These are phyloP conservation scores for Gastrolobium bilobum DNA, from an alignment of 306 rosid genomes.

Conservation along the genomic window DNA sequence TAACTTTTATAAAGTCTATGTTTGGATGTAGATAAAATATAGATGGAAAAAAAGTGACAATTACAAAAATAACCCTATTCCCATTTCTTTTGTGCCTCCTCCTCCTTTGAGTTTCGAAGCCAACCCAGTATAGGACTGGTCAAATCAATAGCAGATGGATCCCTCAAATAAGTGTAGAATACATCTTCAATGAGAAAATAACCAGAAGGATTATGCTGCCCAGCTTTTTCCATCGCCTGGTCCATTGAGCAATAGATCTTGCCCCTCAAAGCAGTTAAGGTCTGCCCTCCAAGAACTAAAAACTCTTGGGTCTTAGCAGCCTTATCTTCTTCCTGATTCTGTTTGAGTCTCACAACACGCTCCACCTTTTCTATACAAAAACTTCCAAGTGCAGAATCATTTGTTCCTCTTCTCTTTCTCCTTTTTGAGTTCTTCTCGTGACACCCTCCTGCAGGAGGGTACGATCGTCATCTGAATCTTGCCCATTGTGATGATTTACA, in stretches of 20 bases:
- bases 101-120: constrained; percentile 75
- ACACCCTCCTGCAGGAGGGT: too few species aligned
- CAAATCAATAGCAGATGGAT: constrained; percentile 78
- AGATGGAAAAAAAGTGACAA: too few species aligned
- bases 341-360: constrained; percentile 64
- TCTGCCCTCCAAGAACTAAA: constrained; percentile 83
- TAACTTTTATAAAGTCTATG: too few species aligned
- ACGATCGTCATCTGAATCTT: too few species aligned
- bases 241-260: constrained; percentile 81
- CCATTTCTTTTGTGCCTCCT: constrained; percentile 83
- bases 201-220: constrained; percentile 79
- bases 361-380: constrained; percentile 68
- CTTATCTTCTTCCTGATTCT: constrained; percentile 86
- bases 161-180: constrained; percentile 89
- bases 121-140: constrained; percentile 79
- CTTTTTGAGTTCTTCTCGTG: constrained; percentile 39
- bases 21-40: too few species aligned
- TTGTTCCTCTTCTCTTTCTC: constrained; percentile 46
- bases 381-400: constrained; percentile 42
- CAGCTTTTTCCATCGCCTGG: constrained; percentile 81
- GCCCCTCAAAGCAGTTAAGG: constrained; percentile 77
- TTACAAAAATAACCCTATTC: too few species aligned
- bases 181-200: constrained; percentile 91
- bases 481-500: too few species aligned
- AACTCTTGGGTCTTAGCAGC: constrained; percentile 84